Base-by-base conservation (phyloP, 768 basidiomycete genomes). In the Amanita muscaria region DNA sequence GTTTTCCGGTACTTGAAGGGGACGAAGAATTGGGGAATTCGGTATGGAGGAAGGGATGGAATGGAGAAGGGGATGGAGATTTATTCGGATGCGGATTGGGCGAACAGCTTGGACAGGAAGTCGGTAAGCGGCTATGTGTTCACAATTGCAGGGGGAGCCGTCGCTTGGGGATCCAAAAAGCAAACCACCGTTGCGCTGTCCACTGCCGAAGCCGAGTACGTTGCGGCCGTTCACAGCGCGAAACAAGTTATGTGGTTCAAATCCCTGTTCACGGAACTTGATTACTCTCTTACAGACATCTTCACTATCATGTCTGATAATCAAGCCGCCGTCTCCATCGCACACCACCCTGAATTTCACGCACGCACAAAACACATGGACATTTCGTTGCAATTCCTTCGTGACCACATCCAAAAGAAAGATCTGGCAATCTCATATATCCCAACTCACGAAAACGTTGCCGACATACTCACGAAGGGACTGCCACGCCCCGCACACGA, bases 181-280 rank as follows among this genome's bases (percentile, higher is more conserved):
- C 69, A 72, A 40, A 45, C 53, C n/a, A 61, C 54, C 0, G 51
- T 64, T 12, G 55, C 61, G 0, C 38, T 54, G 7, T 66, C 63
- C 5, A 53, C 59, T n/a, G n/a, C n/a, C n/a, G n/a, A n/a, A n/a
- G n/a, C 71, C 1, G 70, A 75, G 51, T 72, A 74, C 51, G 65
- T 71, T 33, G 67, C 70, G 3, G 52, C 59, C 0, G 52, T 56
- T 12, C 54, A 68, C 24, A 56, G 64, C 33, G 41, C 35, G 53
- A 53, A 56, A 29, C 49, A 58, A 46, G 56, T 49, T 4, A 19
- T 61, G 7, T 61, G 58, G 58, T 42, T 52, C 48, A 47, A 44
- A 4, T 46, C 50, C 9, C 36, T 56, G 24, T 37, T 56, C 21
- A 16, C 14, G n/a, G 52, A 53, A 47, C 43, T 52, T 7, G 40